phyloP scores from a whole-genome alignment of 2,329 filamentous ascomycete species.

The Fusarium newnesense region DNA sequence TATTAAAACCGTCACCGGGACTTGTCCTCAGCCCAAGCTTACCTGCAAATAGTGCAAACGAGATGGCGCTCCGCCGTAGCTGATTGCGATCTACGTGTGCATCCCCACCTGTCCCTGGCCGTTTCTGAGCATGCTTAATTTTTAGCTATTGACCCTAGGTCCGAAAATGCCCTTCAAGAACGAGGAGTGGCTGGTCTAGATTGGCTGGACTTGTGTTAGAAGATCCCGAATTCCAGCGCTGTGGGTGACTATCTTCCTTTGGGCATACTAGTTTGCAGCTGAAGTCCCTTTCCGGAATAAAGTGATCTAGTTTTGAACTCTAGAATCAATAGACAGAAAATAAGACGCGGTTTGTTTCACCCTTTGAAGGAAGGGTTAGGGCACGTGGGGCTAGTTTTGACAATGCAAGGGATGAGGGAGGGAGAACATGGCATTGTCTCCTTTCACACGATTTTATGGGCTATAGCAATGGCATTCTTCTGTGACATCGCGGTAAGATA shows the following conservation, averaged over 20 bases:
- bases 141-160: background rate
- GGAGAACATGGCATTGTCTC: background rate
- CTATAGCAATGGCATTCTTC: background rate
- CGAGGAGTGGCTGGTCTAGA: background rate
- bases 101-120: background rate
- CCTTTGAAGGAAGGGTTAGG: background rate
- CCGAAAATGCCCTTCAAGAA: background rate
- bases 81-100: constrained; percentile 10
- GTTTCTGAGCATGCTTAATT: background rate
- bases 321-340: background rate
- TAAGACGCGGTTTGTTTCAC: background rate
- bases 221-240: background rate
- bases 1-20: background rate
- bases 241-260: background rate
- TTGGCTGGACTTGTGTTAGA: background rate
- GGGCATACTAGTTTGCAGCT: background rate
- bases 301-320: background rate
- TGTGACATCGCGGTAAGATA: background rate
- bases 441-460: background rate
- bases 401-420: background rate
- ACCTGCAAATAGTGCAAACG: background rate
- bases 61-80: background rate
- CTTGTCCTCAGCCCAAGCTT: background rate
- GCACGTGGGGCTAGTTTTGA: background rate
- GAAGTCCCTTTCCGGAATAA: background rate